Conservation (phyloP, 225 moss, liverwort and hornwort genomes). For the Physcomitrium patens region DNA sequence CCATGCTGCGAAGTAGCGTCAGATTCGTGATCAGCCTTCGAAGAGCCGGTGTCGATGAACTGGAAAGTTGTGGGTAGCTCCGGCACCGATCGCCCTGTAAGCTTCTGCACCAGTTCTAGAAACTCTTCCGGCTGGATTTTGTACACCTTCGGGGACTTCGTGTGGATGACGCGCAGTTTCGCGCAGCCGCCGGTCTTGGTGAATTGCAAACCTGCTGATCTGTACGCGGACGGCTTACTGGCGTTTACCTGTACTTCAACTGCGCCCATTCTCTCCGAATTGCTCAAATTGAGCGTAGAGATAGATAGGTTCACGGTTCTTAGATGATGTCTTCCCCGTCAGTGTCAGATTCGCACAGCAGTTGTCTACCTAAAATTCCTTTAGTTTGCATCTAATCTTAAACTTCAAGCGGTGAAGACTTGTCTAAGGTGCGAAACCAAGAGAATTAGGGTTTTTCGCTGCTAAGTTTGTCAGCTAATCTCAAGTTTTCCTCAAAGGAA, state of each 20-base stretch:
- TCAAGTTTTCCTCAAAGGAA: too few relatives aligned
- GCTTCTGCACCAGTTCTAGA: slow-evolving; percentile 50
- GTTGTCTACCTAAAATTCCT: too few relatives aligned
- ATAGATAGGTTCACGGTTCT: background rate
- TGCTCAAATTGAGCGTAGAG: background rate
- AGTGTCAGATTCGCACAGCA: background rate
- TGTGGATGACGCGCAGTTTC: slow-evolving; percentile 55
- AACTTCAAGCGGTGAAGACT: too few relatives aligned
- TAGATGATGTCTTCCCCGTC: slow-evolving; percentile 4
- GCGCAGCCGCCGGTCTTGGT: slow-evolving; percentile 34
- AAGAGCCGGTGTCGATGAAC: slow-evolving; percentile 33
- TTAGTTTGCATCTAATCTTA: too few relatives aligned
- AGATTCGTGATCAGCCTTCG: slow-evolving; percentile 11
- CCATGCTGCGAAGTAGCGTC: background rate
- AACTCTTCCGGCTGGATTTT: slow-evolving; percentile 56
- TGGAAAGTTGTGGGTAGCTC: slow-evolving; percentile 39
- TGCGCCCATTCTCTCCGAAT: slow-evolving; percentile 49
- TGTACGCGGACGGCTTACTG: slow-evolving; percentile 36
- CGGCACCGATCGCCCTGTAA: slow-evolving; percentile 37
- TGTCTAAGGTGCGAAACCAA: too few relatives aligned
- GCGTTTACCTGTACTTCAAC: slow-evolving; percentile 39
- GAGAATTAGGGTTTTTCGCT: too few relatives aligned
- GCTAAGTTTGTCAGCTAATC: too few relatives aligned
- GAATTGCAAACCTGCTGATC: slow-evolving; percentile 34
- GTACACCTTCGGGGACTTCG: slow-evolving; percentile 51